phyloP scores from a whole-genome alignment of 345 rosid genomes.

The Eutrema heterophyllum region DNA sequence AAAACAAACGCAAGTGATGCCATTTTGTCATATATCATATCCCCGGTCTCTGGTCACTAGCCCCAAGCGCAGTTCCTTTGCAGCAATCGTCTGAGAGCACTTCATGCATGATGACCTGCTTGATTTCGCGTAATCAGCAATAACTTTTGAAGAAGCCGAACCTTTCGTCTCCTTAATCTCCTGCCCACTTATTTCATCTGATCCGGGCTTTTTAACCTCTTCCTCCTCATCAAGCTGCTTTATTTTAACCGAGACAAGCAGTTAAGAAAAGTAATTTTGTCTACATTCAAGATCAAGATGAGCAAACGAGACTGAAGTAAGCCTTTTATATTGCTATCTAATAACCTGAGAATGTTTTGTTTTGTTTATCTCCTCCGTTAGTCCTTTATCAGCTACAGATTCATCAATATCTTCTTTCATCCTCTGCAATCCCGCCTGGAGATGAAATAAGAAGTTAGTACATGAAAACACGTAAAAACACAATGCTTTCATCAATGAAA shows the following conservation, averaged over 20 bases:
- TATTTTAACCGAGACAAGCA: not conserved
- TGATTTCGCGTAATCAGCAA: conserved; percentile 83
- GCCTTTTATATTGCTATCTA: not conserved
- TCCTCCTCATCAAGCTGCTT: not conserved
- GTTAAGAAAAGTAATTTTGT: not conserved
- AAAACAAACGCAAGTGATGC: conserved; percentile 72
- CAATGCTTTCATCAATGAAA: not conserved
- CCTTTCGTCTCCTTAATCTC: conserved; percentile 12
- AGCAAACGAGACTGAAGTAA: not conserved
- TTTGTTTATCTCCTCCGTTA: conserved; percentile 24
- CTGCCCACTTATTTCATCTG: conserved; percentile 1
- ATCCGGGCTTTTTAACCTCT: not conserved
- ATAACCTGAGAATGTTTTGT: conserved; percentile 28
- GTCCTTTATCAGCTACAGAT: conserved; percentile 7
- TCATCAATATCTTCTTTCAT: conserved; percentile 23
- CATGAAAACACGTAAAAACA: not conserved
- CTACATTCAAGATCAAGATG: not conserved
- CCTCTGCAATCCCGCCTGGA: conserved; percentile 19
- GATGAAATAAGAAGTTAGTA: conserved; percentile 1
- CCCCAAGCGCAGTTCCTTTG: conserved; percentile 59
- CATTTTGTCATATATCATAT: conserved; percentile 66
- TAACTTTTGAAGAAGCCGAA: conserved; percentile 29
- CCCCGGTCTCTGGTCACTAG: conserved; percentile 60
- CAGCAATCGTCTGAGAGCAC: conserved; percentile 52
- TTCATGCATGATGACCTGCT: conserved; percentile 73